phyloP scores from a whole-genome alignment of 441 rosid species.

The Pelargonium cotyledonis region DNA sequence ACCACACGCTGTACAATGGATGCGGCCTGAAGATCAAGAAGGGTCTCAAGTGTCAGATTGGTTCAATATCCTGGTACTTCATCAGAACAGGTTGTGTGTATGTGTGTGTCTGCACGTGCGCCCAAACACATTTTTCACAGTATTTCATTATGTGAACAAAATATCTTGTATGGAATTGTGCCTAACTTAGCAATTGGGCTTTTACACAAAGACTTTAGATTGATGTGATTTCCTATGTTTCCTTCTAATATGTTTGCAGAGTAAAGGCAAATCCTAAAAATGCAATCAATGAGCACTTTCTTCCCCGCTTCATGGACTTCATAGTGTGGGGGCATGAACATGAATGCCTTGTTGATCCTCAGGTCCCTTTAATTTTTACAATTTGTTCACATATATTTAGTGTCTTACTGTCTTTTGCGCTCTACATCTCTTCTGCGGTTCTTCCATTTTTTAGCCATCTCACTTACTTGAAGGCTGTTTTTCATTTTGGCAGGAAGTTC shows the following conservation, averaged over 20 bases:
- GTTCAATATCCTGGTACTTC: slow-evolving; percentile 97
- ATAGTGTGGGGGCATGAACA: slow-evolving; percentile 98
- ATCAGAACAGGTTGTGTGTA: slow-evolving; percentile 81
- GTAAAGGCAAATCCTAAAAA: slow-evolving; percentile 95
- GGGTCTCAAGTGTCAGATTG: slow-evolving; percentile 75
- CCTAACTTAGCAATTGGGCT: slow-evolving; percentile 10
- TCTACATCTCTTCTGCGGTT: too few species aligned
- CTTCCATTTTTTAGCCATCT: not conserved
- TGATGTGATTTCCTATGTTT: slow-evolving; percentile 16
- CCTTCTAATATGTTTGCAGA: slow-evolving; percentile 38
- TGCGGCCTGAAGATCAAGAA: slow-evolving; percentile 96
- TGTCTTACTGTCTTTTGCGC: too few species aligned
- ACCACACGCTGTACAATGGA: slow-evolving; percentile 98
- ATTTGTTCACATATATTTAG: slow-evolving; percentile 1
- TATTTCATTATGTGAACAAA: not conserved
- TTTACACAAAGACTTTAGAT: slow-evolving; percentile 1
- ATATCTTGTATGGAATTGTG: not conserved
- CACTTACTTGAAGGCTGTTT: slow-evolving; percentile 26
- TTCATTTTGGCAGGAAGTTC: slow-evolving; percentile 68
- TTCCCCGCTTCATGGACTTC: slow-evolving; percentile 91
- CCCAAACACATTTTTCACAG: not conserved
- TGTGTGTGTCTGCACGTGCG: not conserved
- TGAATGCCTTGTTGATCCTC: slow-evolving; percentile 91
- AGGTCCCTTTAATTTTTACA: slow-evolving; percentile 41
- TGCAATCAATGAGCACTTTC: slow-evolving; percentile 93